Evolutionary conservation across 768 basidiomycete genomes (phyloP), one percentile per base, ranked within the genome.

Genomic region (Lanmaoa pseudosensibilis): DNA sequence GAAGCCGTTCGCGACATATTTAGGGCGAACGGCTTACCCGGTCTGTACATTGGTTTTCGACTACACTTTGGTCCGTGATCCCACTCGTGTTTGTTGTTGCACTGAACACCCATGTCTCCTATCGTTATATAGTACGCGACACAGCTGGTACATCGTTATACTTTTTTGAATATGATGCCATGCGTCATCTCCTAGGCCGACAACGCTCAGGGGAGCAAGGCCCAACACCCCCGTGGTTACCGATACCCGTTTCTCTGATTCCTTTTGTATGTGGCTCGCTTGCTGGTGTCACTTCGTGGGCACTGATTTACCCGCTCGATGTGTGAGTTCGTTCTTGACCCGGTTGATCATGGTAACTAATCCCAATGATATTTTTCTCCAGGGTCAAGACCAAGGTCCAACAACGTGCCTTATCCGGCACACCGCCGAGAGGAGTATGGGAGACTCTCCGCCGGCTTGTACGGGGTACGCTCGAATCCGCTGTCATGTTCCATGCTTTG

Each of bases 371-470:
- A 52, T 39, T 55, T 61, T 45, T 59, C 33, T 59, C 19, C 60
- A 92, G 90, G 41, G 90, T 94, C 44, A 93, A 96, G 80, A 98
- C 95, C 0, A 96, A 95, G 74, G 80, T 95, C n/a, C 95, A 98
- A 71, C 91, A 95, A 72, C 85, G 95, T 50, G 86, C 92, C 25
- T 76, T 98, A 50, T 88, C 93, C 6, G 90, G 92, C 45, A 82
- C 89, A 59, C 79, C 76, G 50, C 84, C 86, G 58, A 85, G 91
- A 52, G 82, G 87, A 50, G 79, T 87, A 32, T 78, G 78, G 63
- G 87, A 87, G 68, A 95, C 94, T 13, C 74, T 94, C 36, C 76
- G 77, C 60, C 84, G 94, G 25, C 80, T 97, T 19, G 81, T 96
- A 50, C 81, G 92, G 79, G 94, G 90, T 90, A 71, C 39, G 69